Percentiles rank a stretch among this genome's conserved stretches.
These are phyloP conservation scores for Pseudogymnoascus pannorum DNA, from an alignment of 2,329 filamentous ascomycete species.

Conservation along the genomic window DNA sequence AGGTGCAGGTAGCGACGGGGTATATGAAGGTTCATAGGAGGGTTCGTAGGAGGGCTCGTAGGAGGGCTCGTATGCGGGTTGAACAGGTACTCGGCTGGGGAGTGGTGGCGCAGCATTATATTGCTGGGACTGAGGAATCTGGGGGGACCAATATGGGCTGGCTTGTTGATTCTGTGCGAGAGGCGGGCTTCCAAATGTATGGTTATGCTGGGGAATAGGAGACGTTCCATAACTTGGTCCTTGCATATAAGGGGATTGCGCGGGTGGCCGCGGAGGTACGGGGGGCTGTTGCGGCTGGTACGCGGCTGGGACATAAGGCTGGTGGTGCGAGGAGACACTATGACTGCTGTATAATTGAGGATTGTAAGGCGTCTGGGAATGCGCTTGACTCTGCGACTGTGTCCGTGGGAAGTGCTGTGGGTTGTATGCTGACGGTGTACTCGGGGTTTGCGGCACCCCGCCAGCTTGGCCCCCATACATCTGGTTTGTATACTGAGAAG, in stretches of 20 bases:
- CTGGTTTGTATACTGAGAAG: slow-evolving; percentile 31
- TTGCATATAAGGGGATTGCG: slow-evolving; percentile 23
- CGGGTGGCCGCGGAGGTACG: slow-evolving; percentile 32
- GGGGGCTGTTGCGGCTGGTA: slow-evolving; percentile 41
- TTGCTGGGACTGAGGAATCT: slow-evolving; percentile 16
- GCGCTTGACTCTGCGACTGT: slow-evolving; percentile 25
- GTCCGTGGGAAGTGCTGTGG: slow-evolving; percentile 51
- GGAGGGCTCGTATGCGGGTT: slow-evolving; percentile 12
- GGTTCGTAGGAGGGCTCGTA: slow-evolving; percentile 13
- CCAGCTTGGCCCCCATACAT: background rate
- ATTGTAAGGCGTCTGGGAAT: slow-evolving; percentile 32
- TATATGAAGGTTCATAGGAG: slow-evolving; percentile 21
- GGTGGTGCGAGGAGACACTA: slow-evolving; percentile 42
- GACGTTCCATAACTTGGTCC: background rate
- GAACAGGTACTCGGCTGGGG: slow-evolving; percentile 19
- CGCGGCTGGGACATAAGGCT: slow-evolving; percentile 59
- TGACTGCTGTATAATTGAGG: slow-evolving; percentile 43
- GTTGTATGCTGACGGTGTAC: slow-evolving; percentile 48
- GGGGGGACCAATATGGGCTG: background rate
- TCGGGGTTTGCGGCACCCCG: slow-evolving; percentile 16
- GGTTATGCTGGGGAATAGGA: background rate
- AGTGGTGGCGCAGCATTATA: slow-evolving; percentile 19
- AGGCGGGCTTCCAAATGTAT: background rate
- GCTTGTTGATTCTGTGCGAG: slow-evolving; percentile 6
- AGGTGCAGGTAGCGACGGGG: slow-evolving; percentile 21